Evolutionary conservation across 2,329 filamentous ascomycete species (phyloP), one percentile per base, ranked within the genome.

Genomic region (Aspergillus sp.): DNA sequence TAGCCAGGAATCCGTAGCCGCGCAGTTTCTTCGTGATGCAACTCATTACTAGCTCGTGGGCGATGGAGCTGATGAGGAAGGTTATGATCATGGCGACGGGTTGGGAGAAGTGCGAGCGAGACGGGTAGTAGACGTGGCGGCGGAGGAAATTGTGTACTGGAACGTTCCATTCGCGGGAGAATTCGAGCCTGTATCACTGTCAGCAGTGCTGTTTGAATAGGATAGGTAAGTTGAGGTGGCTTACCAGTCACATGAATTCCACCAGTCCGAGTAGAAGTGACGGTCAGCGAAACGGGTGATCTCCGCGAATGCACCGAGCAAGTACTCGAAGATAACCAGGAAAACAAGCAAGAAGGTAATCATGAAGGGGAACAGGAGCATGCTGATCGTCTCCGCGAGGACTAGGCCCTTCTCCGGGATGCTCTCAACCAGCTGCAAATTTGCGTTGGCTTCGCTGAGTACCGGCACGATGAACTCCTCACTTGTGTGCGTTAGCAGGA

Each of bases 11-110:
- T 7, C 91, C 93, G 63, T 97, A 98, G 10, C 93, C 93, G 33
- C 93, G 77, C 41, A 97, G 76, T 74, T 98, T 97, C 76, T 96
- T 91, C 22, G 90, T 96, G 65, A 98, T 97, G 67, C 91, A 97
- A 6, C 87, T 90, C 87, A 98, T 95, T 60, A 98, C 88, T 49
- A 98, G 79, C 69, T 98, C 93, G 65, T 97, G 93, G 13, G 89
- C 90, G 19, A 95, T 64, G 32, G 93, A 88, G 50, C 85, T 90
- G 60, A 97, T 86, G 49, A 97, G 72, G 63, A 98, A 97, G 0
- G 93, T 97, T 57, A 95, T 87, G 52, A 90, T 72, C 22, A 90
- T 97, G 22, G 93, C 90, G 48, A 85, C 76, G 13, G 80, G 77
- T 49, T 84, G 82, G 17, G 88, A 90, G 60, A 94, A 84, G 57